Evolutionary conservation across 257 asterid genomes (phyloP).

Genomic region (Scutellaria barbata): DNA sequence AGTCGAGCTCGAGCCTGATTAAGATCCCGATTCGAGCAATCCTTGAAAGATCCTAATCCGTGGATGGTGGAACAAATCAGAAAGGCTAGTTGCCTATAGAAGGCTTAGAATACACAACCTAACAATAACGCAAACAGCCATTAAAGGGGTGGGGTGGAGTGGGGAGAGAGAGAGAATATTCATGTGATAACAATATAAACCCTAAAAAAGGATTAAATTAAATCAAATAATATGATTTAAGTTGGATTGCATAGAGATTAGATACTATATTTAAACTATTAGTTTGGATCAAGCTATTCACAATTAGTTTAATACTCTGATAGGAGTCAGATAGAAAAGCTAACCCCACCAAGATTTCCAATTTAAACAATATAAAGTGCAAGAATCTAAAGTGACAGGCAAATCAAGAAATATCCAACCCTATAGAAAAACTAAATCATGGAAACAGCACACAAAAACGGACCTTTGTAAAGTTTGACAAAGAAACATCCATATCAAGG

Average conservation of each 20-base stretch:
- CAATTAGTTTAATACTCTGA: slow-evolving; percentile 7
- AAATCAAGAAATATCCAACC: slow-evolving; percentile 20
- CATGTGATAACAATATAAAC: slow-evolving; percentile 29
- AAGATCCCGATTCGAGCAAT: neutral
- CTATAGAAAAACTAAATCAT: slow-evolving; percentile 14
- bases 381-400: slow-evolving; percentile 36
- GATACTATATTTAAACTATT: neutral
- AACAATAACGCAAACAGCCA: slow-evolving; percentile 16
- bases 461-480: slow-evolving; percentile 29
- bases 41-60: neutral
- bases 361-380: slow-evolving; percentile 33
- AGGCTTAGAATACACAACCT: neutral
- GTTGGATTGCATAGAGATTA: neutral
- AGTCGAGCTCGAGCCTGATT: no score
- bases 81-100: neutral
- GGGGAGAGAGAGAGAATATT: neutral
- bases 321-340: slow-evolving; percentile 1
- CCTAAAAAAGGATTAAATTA: slow-evolving; percentile 16
- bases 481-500: slow-evolving; percentile 39
- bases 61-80: neutral
- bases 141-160: no score
- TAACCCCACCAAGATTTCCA: slow-evolving; percentile 45
- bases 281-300: slow-evolving; percentile 32
- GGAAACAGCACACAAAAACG: slow-evolving; percentile 9
- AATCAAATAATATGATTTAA: neutral